Conservation (phyloP, 192 early-diverging fungal genomes). For the Coemansia sp. region DNA sequence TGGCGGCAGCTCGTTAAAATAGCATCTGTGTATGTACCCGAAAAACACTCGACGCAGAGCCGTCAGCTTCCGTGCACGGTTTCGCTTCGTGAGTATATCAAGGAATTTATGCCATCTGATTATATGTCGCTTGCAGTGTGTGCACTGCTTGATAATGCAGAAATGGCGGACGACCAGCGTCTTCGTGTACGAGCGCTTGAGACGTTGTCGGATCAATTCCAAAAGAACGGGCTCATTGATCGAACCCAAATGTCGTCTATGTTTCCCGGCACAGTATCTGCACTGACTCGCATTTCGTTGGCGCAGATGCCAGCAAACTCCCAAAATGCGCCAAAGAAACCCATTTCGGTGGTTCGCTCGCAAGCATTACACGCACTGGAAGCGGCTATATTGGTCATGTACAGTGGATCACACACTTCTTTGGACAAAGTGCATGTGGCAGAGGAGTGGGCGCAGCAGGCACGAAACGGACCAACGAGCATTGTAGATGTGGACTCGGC, state of each 20-base stretch:
- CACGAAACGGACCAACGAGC: conserved; percentile 11
- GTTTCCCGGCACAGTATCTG: conserved; percentile 38
- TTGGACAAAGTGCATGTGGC: neutral
- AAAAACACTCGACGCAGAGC: neutral
- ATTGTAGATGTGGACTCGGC: neutral
- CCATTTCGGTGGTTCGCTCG: conserved; percentile 17
- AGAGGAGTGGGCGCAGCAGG: conserved; percentile 15
- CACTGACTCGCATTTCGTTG: conserved; percentile 28
- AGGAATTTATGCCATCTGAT: conserved; percentile 16
- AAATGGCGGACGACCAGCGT: conserved; percentile 16
- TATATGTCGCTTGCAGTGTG: conserved; percentile 35
- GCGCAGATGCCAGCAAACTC: conserved; percentile 22
- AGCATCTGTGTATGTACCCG: conserved; percentile 20
- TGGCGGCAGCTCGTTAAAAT: conserved; percentile 25
- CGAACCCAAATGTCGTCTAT: neutral
- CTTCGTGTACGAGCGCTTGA: conserved; percentile 22
- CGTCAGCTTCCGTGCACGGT: neutral
- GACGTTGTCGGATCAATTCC: conserved; percentile 6
- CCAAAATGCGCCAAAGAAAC: conserved; percentile 5
- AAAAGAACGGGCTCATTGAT: conserved; percentile 1
- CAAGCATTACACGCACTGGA: conserved; percentile 13
- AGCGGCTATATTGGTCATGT: conserved; percentile 11
- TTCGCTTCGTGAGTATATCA: conserved; percentile 10
- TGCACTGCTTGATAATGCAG: conserved; percentile 38
- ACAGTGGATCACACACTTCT: neutral